Evolutionary conservation across 805 yeast genomes (phyloP), one percentile per base, ranked within the genome.

Genomic region (Starmerella floris): DNA sequence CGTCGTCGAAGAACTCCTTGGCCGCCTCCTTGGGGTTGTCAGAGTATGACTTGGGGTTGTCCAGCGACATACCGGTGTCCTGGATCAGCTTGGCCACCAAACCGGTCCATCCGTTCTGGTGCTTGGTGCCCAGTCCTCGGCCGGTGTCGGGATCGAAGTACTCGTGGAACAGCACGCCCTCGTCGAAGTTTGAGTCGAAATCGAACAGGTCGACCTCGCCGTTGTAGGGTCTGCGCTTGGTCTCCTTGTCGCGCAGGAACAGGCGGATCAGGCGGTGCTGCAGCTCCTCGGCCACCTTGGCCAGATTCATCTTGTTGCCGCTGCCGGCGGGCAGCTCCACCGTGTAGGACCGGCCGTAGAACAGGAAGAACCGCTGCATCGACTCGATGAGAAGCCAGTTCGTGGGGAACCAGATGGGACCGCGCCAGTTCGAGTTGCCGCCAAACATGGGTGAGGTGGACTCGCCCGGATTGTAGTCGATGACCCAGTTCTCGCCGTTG

Each of bases 91-190:
- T 81, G 34, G 94, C 94, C 40, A 84, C 91, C 36, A 87, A 69
- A 0, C 94, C 87, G 1, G 95, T 85, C 96, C 96, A 85, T 11
- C 96, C 96, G 68, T 85, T 79, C 64, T 85, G 96, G 65, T 87
- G 95, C 40, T 85, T 77, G 1, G 95, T 84, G 27, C 96, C 96
- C 44, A 85, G 64, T 5, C 95, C 96, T 52, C 94, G 73, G 31
- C 96, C 96, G 2, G 91, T 80, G 58, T 85, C 96, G 51, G 94
- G 95, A 56, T 85, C 93, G 59, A 85, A 85, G 59, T 79, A 85
- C 65, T 85, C 96, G 58, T 74, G 81, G 58, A 83, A 85, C 49
- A 81, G 78, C 34, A 83, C 72, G 50, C 73, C 72, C 47, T 84
- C 94, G 54, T 72, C 73, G 67, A 83, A 87, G 58, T 73, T 58